A percentile compares a stretch with the other conserved stretches of the same genome.
phyloP scores from a whole-genome alignment of 139 green algal genomes.

The Penium margaritaceum region DNA sequence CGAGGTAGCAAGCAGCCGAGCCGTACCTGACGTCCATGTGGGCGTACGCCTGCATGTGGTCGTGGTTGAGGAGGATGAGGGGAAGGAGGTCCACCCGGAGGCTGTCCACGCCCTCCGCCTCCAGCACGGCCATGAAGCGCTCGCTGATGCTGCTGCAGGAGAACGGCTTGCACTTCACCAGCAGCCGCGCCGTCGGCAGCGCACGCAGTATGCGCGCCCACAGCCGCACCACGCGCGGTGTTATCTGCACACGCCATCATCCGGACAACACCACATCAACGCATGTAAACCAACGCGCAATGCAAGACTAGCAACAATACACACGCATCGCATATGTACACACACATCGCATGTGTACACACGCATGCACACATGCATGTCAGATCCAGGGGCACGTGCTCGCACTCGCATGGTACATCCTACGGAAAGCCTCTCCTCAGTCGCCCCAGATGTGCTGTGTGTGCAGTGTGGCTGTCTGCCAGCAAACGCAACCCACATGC shows the following conservation, averaged over 20 bases:
- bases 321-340: no score
- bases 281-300: no score
- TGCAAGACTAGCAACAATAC: no score
- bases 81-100: slow-evolving; percentile 81
- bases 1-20: no score
- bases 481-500: no score
- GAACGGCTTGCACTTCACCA: slow-evolving; percentile 97
- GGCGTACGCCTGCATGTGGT: slow-evolving; percentile 76
- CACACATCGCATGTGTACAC: neutral
- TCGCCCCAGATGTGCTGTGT: no score
- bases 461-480: no score
- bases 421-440: no score
- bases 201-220: slow-evolving; percentile 71
- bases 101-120: slow-evolving; percentile 55
- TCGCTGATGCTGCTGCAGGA: slow-evolving; percentile 61
- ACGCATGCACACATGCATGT: neutral
- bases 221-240: slow-evolving; percentile 60
- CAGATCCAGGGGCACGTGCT: no score
- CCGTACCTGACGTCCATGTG: slow-evolving; percentile 75
- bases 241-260: no score
- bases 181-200: slow-evolving; percentile 61
- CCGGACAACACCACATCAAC: no score
- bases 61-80: slow-evolving; percentile 60
- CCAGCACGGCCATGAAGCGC: slow-evolving; percentile 33
- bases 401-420: no score